Evolutionary conservation across 176 grass and related monocot species (phyloP).

Genomic region (Melocanna baccifera): DNA sequence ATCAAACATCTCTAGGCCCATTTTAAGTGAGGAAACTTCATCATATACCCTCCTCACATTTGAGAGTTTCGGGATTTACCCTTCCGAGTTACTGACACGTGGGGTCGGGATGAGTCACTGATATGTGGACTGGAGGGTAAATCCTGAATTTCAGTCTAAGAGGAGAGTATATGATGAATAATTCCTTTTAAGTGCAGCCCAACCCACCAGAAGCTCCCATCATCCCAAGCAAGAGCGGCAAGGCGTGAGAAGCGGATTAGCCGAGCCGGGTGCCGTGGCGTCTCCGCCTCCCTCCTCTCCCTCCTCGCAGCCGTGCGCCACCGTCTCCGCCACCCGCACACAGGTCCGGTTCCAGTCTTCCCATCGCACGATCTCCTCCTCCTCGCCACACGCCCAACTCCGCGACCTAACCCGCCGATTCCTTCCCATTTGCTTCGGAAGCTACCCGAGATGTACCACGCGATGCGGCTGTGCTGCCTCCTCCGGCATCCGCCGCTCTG

Average conservation of each 20-base stretch:
- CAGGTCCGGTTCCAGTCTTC: background rate
- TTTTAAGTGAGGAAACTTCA: too few species aligned
- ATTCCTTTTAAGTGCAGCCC: background rate
- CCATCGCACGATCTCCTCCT: background rate
- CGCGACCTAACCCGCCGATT: slow-evolving; percentile 7
- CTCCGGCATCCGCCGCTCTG: slow-evolving; percentile 34
- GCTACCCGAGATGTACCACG: slow-evolving; percentile 50
- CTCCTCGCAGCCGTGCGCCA: slow-evolving; percentile 32
- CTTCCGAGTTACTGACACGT: too few species aligned
- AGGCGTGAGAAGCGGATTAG: slow-evolving; percentile 48
- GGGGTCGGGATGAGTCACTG: too few species aligned
- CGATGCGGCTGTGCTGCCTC: slow-evolving; percentile 48
- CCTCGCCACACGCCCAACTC: background rate
- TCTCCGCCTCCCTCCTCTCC: slow-evolving; percentile 32
- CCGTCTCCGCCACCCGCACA: slow-evolving; percentile 14
- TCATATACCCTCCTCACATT: too few species aligned
- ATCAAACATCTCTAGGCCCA: background rate
- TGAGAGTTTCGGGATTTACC: too few species aligned
- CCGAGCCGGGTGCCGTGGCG: slow-evolving; percentile 44
- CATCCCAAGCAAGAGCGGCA: slow-evolving; percentile 17
- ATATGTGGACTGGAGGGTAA: too few species aligned
- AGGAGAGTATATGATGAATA: too few species aligned
- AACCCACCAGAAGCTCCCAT: background rate
- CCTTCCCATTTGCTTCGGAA: slow-evolving; percentile 24
- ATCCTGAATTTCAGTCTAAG: too few species aligned